Percentiles rank a stretch among this genome's conserved stretches.
phyloP scores from a whole-genome alignment of 306 rosid genomes.

The Vicia faba region DNA sequence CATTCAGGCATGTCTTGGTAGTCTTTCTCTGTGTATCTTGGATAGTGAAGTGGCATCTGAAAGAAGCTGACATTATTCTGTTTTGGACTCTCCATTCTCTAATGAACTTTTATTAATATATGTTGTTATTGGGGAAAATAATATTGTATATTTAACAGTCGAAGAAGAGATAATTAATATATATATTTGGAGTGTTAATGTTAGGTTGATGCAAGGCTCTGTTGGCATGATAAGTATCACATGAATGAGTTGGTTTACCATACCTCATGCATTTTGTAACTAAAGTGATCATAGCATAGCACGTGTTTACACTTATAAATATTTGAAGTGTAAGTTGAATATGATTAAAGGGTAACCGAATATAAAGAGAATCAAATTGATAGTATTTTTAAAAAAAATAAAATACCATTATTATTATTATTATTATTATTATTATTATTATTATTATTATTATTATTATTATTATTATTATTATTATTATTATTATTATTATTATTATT shows the following conservation, averaged over 20 bases:
- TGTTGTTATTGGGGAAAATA: neutral
- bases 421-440: no score
- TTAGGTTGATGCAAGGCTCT: constrained; percentile 40
- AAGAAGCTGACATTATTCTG: constrained; percentile 44
- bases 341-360: no score
- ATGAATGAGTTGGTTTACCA: constrained; percentile 67
- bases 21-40: constrained; percentile 68
- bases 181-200: constrained; percentile 12
- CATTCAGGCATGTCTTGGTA: constrained; percentile 78
- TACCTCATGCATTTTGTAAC: constrained; percentile 40
- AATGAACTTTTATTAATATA: neutral
- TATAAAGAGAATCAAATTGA: no score
- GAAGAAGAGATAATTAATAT: neutral
- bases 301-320: neutral
- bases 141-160: neutral
- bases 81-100: constrained; percentile 44
- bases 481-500: no score
- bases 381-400: no score
- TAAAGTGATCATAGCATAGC: constrained; percentile 10
- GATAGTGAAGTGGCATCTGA: constrained; percentile 86
- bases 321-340: neutral
- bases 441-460: no score
- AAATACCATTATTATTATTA: no score
- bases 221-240: constrained; percentile 59
- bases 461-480: no score